Evolutionary conservation across 345 rosid species (phyloP), one percentile per base, ranked within the genome.

Genomic region (Rhizophora apiculata): DNA sequence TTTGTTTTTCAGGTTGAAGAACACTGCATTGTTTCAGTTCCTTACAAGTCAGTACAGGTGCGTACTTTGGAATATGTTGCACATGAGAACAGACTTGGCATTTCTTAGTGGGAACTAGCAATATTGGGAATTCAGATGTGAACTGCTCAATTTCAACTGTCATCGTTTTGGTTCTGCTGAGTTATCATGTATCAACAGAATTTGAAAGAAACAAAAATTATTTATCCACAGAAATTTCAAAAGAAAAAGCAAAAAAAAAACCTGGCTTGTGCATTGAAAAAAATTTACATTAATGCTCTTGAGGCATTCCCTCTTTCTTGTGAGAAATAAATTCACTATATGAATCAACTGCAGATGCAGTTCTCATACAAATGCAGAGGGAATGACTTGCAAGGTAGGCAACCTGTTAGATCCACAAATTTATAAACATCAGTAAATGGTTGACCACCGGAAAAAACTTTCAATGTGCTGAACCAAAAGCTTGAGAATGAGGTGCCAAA

Each of bases 11-110:
- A 93, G 97, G 95, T 94, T 81, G 98, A 87, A 24, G 95, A 91
- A 74, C 93, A 89, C 62, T 76, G 96, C 48, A 73, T 94, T 55
- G 70, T 81, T 66, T 75, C 98, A 34, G 82, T 87, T 80, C 86
- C 92, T 65, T 94, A 88, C 82, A 72, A 83, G 74, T 84, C 88
- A 34, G 96, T 91, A 63, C 86, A 89, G 97, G 98, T 91, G 85
- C 55, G 67, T 37, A 36, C 5, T 30, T 6, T 16, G 32, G 32
- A 36, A 60, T 27, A 53, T 36, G 16, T 32, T 11, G 3, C 34
- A 31, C 49, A 16, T 8, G 18, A 36, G n/a, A 48, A 52, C 52
- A 18, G 24, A 32, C 22, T 61, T 16, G 3, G 5, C 53, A 24
- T 48, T 16, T 37, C 36, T 52, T 54, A 3, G 15, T 54, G 68